These are phyloP conservation scores for Boletellus emodensis DNA, from an alignment of 768 basidiomycete genomes.

Conservation along the genomic window DNA sequence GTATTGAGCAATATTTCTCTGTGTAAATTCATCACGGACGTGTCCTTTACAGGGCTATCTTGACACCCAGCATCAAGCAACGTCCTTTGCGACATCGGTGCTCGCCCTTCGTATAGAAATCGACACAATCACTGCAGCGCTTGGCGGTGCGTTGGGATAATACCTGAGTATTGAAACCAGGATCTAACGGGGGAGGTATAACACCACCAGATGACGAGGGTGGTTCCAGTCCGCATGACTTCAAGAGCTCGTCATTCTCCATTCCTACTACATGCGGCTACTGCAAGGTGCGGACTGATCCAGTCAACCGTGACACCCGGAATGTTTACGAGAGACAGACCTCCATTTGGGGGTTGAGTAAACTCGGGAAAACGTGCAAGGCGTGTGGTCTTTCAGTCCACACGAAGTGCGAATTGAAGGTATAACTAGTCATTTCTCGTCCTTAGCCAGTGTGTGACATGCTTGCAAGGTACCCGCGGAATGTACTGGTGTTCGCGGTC, in stretches of 20 bases:
- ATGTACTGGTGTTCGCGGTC: slow-evolving; percentile 40
- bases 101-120: slow-evolving; percentile 61
- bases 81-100: slow-evolving; percentile 51
- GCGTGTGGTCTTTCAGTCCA: slow-evolving; percentile 77
- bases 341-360: slow-evolving; percentile 84
- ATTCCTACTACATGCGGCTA: slow-evolving; percentile 80
- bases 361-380: slow-evolving; percentile 83
- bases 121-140: slow-evolving; percentile 51
- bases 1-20: slow-evolving; percentile 7
- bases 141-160: slow-evolving; percentile 51
- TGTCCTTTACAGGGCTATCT: slow-evolving; percentile 48
- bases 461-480: slow-evolving; percentile 64
- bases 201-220: slow-evolving; percentile 64
- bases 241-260: slow-evolving; percentile 83
- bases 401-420: slow-evolving; percentile 84
- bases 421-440: slow-evolving; percentile 23
- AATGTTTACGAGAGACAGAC: slow-evolving; percentile 40
- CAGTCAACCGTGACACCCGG: neutral
- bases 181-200: slow-evolving; percentile 8
- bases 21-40: slow-evolving; percentile 1
- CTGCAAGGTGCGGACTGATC: slow-evolving; percentile 56
- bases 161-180: neutral
- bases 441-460: slow-evolving; percentile 7
- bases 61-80: slow-evolving; percentile 58
- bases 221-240: slow-evolving; percentile 63